These are phyloP conservation scores for Pythium volutum DNA, from an alignment of 352 stramenopile species.

Conservation along the genomic window DNA sequence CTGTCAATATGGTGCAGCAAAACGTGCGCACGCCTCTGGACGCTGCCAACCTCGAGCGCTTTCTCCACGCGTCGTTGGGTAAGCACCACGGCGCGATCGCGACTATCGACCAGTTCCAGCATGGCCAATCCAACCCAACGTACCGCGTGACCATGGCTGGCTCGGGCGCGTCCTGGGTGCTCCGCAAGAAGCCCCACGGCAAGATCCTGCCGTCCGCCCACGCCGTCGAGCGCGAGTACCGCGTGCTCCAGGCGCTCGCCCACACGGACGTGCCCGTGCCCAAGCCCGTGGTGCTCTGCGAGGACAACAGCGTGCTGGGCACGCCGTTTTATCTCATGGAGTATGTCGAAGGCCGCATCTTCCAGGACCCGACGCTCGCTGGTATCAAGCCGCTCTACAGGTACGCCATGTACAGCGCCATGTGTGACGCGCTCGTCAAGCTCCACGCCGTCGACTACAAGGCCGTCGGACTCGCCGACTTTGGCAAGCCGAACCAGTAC, in stretches of 20 bases:
- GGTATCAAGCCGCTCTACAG: slow-evolving; percentile 66
- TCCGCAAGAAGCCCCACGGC: slow-evolving; percentile 83
- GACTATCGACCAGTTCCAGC: slow-evolving; percentile 75
- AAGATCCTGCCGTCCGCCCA: slow-evolving; percentile 79
- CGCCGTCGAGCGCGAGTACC: slow-evolving; percentile 78
- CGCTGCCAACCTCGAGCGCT: slow-evolving; percentile 39
- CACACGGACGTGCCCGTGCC: slow-evolving; percentile 65
- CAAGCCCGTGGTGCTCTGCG: slow-evolving; percentile 61
- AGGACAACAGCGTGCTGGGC: slow-evolving; percentile 57
- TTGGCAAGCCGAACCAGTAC: slow-evolving; percentile 67
- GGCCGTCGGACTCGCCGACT: slow-evolving; percentile 47
- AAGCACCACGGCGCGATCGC: slow-evolving; percentile 48
- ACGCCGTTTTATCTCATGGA: slow-evolving; percentile 86
- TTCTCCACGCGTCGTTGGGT: slow-evolving; percentile 49
- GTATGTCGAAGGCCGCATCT: slow-evolving; percentile 70
- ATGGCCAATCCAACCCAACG: slow-evolving; percentile 88
- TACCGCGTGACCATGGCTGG: slow-evolving; percentile 69
- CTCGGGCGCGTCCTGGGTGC: slow-evolving; percentile 60
- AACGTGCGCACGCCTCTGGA: slow-evolving; percentile 59
- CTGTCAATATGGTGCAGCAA: slow-evolving; percentile 37
- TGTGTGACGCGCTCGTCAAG: slow-evolving; percentile 59
- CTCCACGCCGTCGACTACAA: slow-evolving; percentile 67
- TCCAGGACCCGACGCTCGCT: slow-evolving; percentile 63
- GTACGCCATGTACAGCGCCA: slow-evolving; percentile 80
- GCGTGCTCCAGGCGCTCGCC: slow-evolving; percentile 61